Conservation (phyloP, 176 grass and related monocot genomes). For the maize (Zea mays) region DNA sequence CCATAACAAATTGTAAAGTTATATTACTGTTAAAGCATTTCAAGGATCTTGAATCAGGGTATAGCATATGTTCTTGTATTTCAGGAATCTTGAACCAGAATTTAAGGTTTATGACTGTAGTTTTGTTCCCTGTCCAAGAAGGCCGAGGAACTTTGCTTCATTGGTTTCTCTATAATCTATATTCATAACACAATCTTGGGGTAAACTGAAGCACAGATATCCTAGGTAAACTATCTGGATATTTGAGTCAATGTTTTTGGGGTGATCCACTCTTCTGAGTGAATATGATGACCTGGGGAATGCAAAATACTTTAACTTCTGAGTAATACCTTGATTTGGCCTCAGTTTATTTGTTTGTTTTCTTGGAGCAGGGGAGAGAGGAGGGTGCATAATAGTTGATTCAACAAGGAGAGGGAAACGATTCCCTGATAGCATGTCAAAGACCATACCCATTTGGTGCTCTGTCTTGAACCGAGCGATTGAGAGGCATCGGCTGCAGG, state of each 20-base stretch:
- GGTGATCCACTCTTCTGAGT: background rate
- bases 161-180: background rate
- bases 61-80: conserved; percentile 12
- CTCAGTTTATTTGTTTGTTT: conserved; percentile 12
- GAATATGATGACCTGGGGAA: background rate
- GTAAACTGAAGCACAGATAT: background rate
- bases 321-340: background rate
- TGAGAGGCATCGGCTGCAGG: conserved; percentile 53
- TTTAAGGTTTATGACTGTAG: background rate
- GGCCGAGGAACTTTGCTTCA: background rate
- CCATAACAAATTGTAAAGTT: background rate
- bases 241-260: background rate
- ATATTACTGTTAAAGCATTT: background rate
- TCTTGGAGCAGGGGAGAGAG: conserved; percentile 74
- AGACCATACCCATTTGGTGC: conserved; percentile 95
- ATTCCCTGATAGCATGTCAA: conserved; percentile 96
- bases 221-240: background rate
- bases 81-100: background rate
- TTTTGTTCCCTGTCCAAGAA: background rate
- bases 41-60: background rate
- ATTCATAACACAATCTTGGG: background rate
- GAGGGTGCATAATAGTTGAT: conserved; percentile 91
- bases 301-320: background rate
- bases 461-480: conserved; percentile 80
- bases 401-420: conserved; percentile 86